Conservation (phyloP, 176 grass and related monocot species). For the Oryza longistaminata region DNA sequence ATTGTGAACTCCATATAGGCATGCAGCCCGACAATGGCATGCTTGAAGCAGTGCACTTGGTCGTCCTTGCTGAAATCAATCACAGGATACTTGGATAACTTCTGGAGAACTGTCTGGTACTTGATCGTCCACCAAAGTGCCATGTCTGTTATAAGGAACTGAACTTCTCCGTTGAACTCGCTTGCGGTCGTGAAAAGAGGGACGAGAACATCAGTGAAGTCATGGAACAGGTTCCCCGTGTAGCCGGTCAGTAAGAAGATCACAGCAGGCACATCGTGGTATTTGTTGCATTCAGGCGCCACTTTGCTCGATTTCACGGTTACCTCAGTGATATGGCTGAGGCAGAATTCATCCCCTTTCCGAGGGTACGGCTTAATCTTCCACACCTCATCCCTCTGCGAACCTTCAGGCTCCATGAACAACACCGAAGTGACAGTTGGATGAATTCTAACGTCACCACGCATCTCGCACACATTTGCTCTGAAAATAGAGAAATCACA, state of each 20-base stretch:
- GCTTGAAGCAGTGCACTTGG: conserved; percentile 71
- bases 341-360: conserved; percentile 64
- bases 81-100: conserved; percentile 58
- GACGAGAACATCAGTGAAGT: conserved; percentile 77
- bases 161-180: conserved; percentile 68
- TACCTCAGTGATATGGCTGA: conserved; percentile 58
- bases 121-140: conserved; percentile 65
- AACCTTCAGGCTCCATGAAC: conserved; percentile 35
- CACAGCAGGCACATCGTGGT: conserved; percentile 56
- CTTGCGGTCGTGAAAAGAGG: conserved; percentile 67
- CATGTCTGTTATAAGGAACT: conserved; percentile 51
- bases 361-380: conserved; percentile 76
- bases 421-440: conserved; percentile 46
- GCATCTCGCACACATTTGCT: conserved; percentile 63
- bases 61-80: conserved; percentile 69
- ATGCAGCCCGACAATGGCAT: conserved; percentile 55
- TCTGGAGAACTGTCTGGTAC: conserved; percentile 47
- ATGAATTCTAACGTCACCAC: conserved; percentile 56
- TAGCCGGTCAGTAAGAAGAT: conserved; percentile 62
- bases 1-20: conserved; percentile 73
- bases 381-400: conserved; percentile 48
- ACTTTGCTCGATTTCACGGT: conserved; percentile 49
- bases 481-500: conserved; percentile 60
- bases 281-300: conserved; percentile 50
- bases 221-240: conserved; percentile 72